These are phyloP conservation scores for Ustilago tritici DNA, from an alignment of 1,284 basidiomycete genomes.

Conservation along the genomic window DNA sequence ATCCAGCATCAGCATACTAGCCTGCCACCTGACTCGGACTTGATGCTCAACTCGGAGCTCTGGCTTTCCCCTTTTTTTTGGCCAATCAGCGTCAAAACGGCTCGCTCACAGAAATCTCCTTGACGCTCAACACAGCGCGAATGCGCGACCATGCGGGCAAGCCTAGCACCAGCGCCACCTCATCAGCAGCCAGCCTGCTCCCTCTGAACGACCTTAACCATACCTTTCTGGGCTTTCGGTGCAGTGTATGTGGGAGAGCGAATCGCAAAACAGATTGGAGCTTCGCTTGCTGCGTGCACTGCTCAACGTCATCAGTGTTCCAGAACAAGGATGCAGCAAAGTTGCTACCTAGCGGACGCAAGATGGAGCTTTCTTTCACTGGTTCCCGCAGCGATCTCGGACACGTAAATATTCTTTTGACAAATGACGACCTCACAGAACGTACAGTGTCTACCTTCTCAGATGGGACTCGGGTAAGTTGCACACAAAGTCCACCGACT, in stretches of 20 bases:
- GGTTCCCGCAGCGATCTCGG: slow-evolving; percentile 32
- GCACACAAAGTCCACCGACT: too few species aligned
- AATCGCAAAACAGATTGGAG: slow-evolving; percentile 16
- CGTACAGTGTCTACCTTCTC: slow-evolving; percentile 22
- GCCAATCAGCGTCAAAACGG: background rate
- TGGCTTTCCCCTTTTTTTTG: background rate
- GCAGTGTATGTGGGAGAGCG: slow-evolving; percentile 26
- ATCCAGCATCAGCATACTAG: background rate
- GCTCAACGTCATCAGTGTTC: slow-evolving; percentile 11
- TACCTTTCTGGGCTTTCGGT: slow-evolving; percentile 26
- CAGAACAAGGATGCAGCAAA: background rate
- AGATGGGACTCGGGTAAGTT: slow-evolving; percentile 26
- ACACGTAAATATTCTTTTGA: slow-evolving; percentile 25
- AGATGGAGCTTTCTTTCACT: slow-evolving; percentile 25
- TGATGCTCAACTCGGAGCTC: background rate
- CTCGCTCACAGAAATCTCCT: background rate
- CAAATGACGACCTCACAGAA: slow-evolving; percentile 10
- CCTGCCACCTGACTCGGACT: background rate
- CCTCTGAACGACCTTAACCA: slow-evolving; percentile 7
- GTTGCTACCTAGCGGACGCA: slow-evolving; percentile 5
- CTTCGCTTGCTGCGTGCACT: slow-evolving; percentile 18
- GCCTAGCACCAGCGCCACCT: background rate
- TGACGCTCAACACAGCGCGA: background rate
- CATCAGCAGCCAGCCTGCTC: background rate
- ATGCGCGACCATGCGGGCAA: background rate